Evolutionary conservation across 495 filamentous ascomycete genomes (phyloP), one percentile per base, ranked within the genome.

Genomic region (Hypoxylon fragiforme): DNA sequence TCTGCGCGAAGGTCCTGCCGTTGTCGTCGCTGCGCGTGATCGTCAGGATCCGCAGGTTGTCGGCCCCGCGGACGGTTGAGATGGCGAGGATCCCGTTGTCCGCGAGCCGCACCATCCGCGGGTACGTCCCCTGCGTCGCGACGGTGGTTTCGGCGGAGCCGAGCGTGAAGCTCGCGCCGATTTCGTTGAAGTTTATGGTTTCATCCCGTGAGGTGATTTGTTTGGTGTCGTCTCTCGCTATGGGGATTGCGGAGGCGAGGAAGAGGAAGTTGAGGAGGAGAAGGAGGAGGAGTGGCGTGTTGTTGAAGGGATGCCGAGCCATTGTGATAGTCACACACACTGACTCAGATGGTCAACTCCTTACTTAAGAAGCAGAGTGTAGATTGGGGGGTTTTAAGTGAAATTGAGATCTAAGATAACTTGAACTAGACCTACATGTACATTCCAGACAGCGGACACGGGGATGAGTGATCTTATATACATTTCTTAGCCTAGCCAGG

Each of bases 31-130:
- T 78, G 19, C 64, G 61, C 5, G 66, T 47, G n/a, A 71, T 45
- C 6, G 49, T 62, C 34, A 81, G 60, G 40, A 67, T 44, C 28
- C 63, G 72, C 20, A 69, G 47, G 21, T 46, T 66, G 21, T 50
- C 47, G 26, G 37, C 28, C 6, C 21, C 42, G 40, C 70, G 68
- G n/a, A 64, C 57, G 0, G 76, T 74, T 44, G 71, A 76, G 13
- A 64, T 63, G 6, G 68, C 70, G 20, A 82, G 64, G 31, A 82
- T 61, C 28, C 72, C 74, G 41, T 69, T 71, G 47, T 78, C 78
- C 3, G 62, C 43, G 15, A 81, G 75, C 7, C 63, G 60, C 20
- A 71, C 70, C 1, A 76, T 63, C 7, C 79, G 71, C 1, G 77
- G 78, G 36, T 82, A 82, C 0, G 77, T 78, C 9, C 77, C 77